Evolutionary conservation across 306 rosid species (phyloP).

Genomic region (Acacia melanoxylon): DNA sequence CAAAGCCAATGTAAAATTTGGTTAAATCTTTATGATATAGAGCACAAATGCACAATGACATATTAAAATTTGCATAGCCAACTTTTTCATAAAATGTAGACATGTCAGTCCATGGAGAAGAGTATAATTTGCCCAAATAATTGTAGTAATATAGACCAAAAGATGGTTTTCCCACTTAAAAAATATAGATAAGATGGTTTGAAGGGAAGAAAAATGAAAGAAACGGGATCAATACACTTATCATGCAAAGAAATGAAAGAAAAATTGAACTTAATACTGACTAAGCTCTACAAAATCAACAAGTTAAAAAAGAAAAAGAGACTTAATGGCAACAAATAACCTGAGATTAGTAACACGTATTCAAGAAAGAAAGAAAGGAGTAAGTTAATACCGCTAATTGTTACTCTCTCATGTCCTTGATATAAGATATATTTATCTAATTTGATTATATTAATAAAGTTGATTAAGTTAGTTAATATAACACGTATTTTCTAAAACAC

Average conservation of each 20-base stretch:
- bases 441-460: too few relatives aligned
- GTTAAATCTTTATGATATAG: too few relatives aligned
- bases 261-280: background rate
- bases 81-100: background rate
- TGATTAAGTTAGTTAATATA: too few relatives aligned
- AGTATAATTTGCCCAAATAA: background rate
- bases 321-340: background rate
- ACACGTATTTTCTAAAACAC: too few relatives aligned
- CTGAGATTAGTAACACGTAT: background rate
- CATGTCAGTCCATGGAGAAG: background rate
- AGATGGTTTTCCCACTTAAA: background rate
- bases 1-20: too few relatives aligned
- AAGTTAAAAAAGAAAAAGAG: background rate
- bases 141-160: background rate
- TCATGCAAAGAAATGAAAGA: background rate
- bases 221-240: background rate
- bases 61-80: too few relatives aligned
- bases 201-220: background rate
- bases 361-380: background rate
- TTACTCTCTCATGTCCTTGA: accelerated
- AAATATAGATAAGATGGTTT: background rate
- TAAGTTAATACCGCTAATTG: background rate
- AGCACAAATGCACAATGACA: too few relatives aligned
- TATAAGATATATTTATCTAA: too few relatives aligned
- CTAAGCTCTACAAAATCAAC: background rate